A percentile compares a stretch with the other conserved stretches of the same genome.
Conservation (phyloP, 495 filamentous ascomycete genomes). For the Aspergillus leporis region DNA sequence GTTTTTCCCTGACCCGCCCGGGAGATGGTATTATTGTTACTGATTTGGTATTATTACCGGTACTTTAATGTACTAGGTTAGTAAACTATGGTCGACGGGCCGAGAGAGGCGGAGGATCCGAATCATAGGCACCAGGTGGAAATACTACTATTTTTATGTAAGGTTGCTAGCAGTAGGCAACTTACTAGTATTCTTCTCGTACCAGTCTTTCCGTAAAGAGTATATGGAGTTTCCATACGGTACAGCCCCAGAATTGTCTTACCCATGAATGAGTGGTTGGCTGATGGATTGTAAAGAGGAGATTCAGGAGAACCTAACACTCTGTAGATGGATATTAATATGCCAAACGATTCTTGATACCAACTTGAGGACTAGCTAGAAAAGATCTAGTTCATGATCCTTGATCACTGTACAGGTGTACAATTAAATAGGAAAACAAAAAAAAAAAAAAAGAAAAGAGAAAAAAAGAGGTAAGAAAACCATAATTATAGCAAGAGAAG, state of each 20-base stretch:
- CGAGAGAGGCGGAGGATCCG: neutral
- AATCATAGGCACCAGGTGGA: neutral
- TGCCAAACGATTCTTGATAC: conserved; percentile 2
- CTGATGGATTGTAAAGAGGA: conserved; percentile 13
- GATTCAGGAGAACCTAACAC: conserved; percentile 26
- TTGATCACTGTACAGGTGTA: conserved; percentile 7
- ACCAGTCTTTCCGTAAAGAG: conserved; percentile 4
- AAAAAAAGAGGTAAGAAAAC: neutral
- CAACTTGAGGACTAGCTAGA: neutral
- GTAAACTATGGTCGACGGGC: neutral
- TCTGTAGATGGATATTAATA: conserved; percentile 19
- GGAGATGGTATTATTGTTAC: neutral
- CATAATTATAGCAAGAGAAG: conserved; percentile 1
- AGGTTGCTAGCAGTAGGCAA: neutral
- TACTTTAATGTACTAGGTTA: neutral
- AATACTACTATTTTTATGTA: neutral
- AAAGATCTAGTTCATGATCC: neutral
- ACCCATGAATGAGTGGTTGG: conserved; percentile 23
- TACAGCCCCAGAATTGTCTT: conserved; percentile 25
- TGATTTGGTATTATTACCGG: neutral
- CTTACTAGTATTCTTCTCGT: conserved; percentile 11
- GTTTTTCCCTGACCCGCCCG: neutral
- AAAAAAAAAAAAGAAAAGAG: neutral
- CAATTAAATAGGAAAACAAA: neutral
- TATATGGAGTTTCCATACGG: conserved; percentile 9